Evolutionary conservation across 495 filamentous ascomycete genomes (phyloP), one percentile per base, ranked within the genome.

Genomic region (Thermochaetoides thermophila): DNA sequence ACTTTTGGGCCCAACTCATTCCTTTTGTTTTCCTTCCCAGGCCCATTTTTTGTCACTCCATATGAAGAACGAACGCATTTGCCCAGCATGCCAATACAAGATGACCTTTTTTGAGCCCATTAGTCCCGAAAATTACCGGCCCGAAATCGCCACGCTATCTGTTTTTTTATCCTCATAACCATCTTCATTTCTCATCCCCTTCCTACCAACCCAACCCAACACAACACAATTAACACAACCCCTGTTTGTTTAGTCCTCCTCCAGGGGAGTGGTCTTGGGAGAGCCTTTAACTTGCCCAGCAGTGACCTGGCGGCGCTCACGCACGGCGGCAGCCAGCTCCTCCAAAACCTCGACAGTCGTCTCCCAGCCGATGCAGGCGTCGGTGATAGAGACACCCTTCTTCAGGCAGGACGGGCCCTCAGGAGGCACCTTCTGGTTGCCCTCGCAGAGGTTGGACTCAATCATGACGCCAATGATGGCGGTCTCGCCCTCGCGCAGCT

Each of bases 391-490:
- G 43, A 97, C 84, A 48, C 89, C 89, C 64, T 83, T 84, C 63
- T 83, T 81, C 24, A 97, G 63, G 18, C 59, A 80, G 0, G 70
- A 55, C 7, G 77, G 80, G 14, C 87, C 87, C 51, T 84, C 86
- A 12, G 74, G 47, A 2, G 89, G 84, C 7, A 94, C 82, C 59
- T 94, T 93, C 59, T 97, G 89, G 65, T 79, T 73, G 49, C 89
- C 89, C 62, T 94, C 89, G 52, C 84, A 72, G 69, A 97, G 84
- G 59, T 96, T 89, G 46, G 82, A 91, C 63, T 97, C 89, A 46
- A 97, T 92, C 89, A 97, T 97, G 41, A 96, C 78, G 43, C 87
- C 89, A 41, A 96, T 69, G 49, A 97, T 94, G 35, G 69, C 81
- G 31, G 70, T 75, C 61, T 97, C 81, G 26, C 89, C 89, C 46